These are phyloP conservation scores for Hypoxylon sp. DNA, from an alignment of 2,329 filamentous ascomycete species.

Conservation along the genomic window DNA sequence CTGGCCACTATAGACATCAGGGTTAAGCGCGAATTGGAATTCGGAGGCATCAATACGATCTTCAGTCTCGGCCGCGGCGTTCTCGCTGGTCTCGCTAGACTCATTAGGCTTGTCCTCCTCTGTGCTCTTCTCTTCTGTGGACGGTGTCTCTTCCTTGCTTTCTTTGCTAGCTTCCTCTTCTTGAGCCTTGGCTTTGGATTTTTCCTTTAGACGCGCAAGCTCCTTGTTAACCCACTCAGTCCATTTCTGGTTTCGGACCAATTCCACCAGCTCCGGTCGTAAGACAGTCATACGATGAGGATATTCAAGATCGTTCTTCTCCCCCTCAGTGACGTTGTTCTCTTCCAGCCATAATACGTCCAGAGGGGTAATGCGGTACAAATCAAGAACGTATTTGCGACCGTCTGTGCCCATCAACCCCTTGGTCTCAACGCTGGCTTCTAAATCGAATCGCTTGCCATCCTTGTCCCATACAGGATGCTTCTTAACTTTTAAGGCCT, in stretches of 20 bases:
- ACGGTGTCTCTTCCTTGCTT: conserved; percentile 16
- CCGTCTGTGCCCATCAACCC: conserved; percentile 97
- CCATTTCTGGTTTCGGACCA: conserved; percentile 87
- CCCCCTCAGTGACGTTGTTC: conserved; percentile 65
- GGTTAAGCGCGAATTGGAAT: conserved; percentile 92
- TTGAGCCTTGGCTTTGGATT: conserved; percentile 57
- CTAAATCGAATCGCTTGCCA: conserved; percentile 87
- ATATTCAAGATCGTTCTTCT: conserved; percentile 70
- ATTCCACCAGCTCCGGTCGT: conserved; percentile 89
- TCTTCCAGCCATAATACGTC: conserved; percentile 94
- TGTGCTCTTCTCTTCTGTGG: conserved; percentile 49
- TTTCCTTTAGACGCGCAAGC: conserved; percentile 69
- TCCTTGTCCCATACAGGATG: conserved; percentile 99
- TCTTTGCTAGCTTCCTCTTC: conserved; percentile 50
- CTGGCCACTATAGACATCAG: conserved; percentile 95
- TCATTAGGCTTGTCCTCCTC: conserved; percentile 50
- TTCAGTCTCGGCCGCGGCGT: conserved; percentile 60
- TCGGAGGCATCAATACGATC: conserved; percentile 87
- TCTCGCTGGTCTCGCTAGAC: conserved; percentile 54
- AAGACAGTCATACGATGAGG: conserved; percentile 97
- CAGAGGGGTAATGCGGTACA: conserved; percentile 94
- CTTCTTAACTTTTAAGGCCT: conserved; percentile 90
- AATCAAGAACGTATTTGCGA: conserved; percentile 95
- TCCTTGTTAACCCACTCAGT: conserved; percentile 89
- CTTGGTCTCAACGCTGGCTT: conserved; percentile 98